Evolutionary conservation across 768 basidiomycete genomes (phyloP).

Genomic region (Exidia glandulosa): DNA sequence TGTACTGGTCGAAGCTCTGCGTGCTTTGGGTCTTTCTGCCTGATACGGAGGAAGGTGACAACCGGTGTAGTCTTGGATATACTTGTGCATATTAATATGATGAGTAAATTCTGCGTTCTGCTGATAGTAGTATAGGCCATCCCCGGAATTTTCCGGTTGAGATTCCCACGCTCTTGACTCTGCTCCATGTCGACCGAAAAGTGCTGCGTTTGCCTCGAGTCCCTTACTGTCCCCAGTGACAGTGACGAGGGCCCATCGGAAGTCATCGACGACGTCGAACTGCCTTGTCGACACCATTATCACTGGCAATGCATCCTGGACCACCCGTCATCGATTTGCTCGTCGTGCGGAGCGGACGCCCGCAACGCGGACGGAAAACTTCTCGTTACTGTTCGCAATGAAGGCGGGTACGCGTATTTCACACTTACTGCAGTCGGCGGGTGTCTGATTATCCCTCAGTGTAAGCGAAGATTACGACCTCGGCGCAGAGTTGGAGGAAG

Average conservation of each 20-base stretch:
- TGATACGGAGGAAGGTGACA: no score
- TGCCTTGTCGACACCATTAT: not conserved
- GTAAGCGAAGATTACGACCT: not conserved
- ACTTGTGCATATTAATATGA: no score
- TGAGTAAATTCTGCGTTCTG: no score
- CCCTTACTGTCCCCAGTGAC: not conserved
- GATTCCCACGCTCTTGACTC: no score
- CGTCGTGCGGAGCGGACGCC: not conserved
- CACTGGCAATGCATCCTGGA: not conserved
- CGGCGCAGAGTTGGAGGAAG: not conserved
- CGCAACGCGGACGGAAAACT: not conserved
- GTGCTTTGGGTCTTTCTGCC: no score
- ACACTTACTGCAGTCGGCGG: no score
- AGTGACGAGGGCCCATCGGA: not conserved
- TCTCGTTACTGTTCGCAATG: not conserved
- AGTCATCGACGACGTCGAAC: not conserved
- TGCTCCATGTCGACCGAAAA: no score
- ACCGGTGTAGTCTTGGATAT: no score
- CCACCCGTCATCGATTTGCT: not conserved
- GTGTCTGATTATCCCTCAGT: no score
- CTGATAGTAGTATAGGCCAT: no score
- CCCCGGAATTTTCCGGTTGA: no score
- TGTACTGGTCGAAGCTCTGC: no score
- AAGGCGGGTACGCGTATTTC: not conserved
- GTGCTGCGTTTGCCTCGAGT: not conserved